phyloP scores from a whole-genome alignment of 2,329 filamentous ascomycete genomes.

The Lachnellula hyalina region DNA sequence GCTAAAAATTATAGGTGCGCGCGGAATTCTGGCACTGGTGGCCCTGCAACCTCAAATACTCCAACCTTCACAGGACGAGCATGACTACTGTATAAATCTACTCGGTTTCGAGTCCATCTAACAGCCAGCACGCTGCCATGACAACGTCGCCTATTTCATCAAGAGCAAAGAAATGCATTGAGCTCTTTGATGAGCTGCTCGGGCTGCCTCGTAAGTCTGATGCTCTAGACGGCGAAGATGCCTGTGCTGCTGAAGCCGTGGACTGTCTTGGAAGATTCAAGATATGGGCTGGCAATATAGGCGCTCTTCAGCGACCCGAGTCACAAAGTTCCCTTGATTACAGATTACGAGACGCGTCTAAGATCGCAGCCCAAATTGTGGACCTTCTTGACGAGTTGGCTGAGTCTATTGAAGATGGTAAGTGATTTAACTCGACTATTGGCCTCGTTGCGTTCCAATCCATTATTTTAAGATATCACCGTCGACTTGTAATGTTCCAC shows the following conservation, averaged over 20 bases:
- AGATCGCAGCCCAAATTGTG: slow-evolving; percentile 4
- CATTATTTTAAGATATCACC: too few relatives aligned
- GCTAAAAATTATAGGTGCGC: too few relatives aligned
- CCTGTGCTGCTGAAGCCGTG: not conserved
- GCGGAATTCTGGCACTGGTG: too few relatives aligned
- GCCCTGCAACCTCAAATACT: not conserved
- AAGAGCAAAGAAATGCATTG: slow-evolving; percentile 3
- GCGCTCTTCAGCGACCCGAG: slow-evolving; percentile 8
- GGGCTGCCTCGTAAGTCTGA: slow-evolving; percentile 1
- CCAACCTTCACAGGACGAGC: not conserved
- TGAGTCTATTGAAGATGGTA: slow-evolving; percentile 12
- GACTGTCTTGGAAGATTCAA: slow-evolving; percentile 10
- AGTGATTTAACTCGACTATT: not conserved
- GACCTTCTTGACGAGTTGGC: slow-evolving; percentile 6
- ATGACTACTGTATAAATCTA: not conserved
- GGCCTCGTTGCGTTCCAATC: too few relatives aligned
- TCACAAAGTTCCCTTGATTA: slow-evolving; percentile 13
- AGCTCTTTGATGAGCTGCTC: not conserved
- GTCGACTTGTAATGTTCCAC: not conserved
- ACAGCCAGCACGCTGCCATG: not conserved
- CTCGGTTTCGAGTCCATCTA: not conserved
- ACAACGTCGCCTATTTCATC: slow-evolving; percentile 1
- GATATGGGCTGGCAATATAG: slow-evolving; percentile 19
- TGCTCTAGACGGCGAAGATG: not conserved
- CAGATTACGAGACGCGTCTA: slow-evolving; percentile 12